phyloP scores from a whole-genome alignment of 495 filamentous ascomycete genomes.

The Aspergillus sparsus region DNA sequence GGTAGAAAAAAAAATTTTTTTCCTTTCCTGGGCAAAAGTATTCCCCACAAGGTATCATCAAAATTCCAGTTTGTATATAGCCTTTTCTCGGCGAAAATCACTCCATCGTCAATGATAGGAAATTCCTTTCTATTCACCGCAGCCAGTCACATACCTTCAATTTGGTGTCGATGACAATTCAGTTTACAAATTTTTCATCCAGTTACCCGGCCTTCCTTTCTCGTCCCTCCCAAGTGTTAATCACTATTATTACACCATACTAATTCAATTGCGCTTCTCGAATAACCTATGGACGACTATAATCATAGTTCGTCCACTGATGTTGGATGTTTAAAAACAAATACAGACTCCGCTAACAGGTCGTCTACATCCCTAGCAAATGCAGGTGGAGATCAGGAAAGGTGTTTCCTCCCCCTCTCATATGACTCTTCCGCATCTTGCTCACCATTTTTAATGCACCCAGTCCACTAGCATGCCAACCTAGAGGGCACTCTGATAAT shows the following conservation, averaged over 20 bases:
- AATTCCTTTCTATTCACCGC: too few species aligned
- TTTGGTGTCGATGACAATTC: too few species aligned
- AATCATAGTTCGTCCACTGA: conserved; percentile 45
- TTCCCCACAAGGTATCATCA: too few species aligned
- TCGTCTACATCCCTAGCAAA: conserved; percentile 7
- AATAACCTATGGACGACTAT: conserved; percentile 11
- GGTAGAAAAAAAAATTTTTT: too few species aligned
- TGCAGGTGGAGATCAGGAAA: conserved; percentile 24
- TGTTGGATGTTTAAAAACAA: conserved; percentile 16
- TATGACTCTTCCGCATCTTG: conserved; percentile 18
- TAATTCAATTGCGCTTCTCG: background rate
- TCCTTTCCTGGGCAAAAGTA: too few species aligned
- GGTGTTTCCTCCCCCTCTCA: conserved; percentile 16
- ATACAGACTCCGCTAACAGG: conserved; percentile 8
- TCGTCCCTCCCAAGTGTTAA: too few species aligned
- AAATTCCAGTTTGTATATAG: too few species aligned
- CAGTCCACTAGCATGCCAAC: conserved; percentile 14
- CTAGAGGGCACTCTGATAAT: conserved; percentile 27
- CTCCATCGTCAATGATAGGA: too few species aligned
- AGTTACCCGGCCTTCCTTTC: too few species aligned
- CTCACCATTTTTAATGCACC: conserved; percentile 19
- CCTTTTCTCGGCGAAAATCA: too few species aligned
- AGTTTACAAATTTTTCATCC: too few species aligned
- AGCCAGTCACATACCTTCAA: too few species aligned
- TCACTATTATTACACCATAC: background rate